Base-by-base conservation (phyloP, 108 stramenopile genomes). In the Cylindrotheca fusiformis region DNA sequence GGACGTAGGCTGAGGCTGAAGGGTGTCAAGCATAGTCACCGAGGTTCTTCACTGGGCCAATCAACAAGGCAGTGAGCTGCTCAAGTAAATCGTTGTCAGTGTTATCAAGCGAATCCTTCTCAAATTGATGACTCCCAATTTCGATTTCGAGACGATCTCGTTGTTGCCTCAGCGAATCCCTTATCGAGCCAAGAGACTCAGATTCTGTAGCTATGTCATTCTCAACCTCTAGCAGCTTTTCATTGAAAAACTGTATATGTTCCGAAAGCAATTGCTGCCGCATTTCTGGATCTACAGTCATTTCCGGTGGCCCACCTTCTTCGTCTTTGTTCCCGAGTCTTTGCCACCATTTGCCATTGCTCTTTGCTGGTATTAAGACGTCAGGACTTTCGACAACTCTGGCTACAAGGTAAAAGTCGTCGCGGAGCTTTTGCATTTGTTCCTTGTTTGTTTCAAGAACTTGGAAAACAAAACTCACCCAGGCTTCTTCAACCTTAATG, bases 401-500 rank as follows among this genome's bases (percentile, higher is more conserved):
- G 12, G 67, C 62, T 0, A 79, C 71, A 18, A 69, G 51, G 19
- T 60, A 57, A 48, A 73, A 79, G 45, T 79, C 78, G 10, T 69
- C 56, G n/a, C 53, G 51, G 23, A 79, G 64, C 41, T 62, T 61
- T 12, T 33, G 28, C 32, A 79, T 50, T 58, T 79, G 78, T 26
- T 79, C 71, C 1, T 57, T 65, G 52, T 68, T 60, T 14, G 67
- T 68, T 20, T 68, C 68, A 29, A 79, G 52, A 14, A 79, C 47
- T 54, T 64, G 67, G 23, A 48, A 61, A 3, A 79, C 68, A 52
- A 79, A 79, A 20, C 47, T 56, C 10, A 79, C 72, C 78, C 78
- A 79, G 3, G 70, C 71, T 52, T 79, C 70, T 47, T 79, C 72
- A 19, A 66, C 65, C 64, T 69, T 71, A 23, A 72, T 67, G 44